Evolutionary conservation across 768 basidiomycete species (phyloP).

Genomic region (Russula sp.): DNA sequence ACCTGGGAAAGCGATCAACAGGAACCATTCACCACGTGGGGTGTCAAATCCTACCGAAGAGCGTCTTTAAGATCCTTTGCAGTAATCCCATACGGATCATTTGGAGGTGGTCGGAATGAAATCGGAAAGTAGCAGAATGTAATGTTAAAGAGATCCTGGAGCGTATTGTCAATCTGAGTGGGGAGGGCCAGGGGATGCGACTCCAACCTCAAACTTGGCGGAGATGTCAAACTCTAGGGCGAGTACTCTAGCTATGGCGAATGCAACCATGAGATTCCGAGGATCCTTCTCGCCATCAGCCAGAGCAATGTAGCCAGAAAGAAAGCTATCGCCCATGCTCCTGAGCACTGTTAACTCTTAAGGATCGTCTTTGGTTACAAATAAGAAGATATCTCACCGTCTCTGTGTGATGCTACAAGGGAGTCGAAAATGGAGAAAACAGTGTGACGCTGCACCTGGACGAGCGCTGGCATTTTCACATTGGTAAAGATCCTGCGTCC

Average conservation of each 20-base stretch:
- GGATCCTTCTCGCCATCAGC: slow-evolving; percentile 98
- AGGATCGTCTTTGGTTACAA: background rate
- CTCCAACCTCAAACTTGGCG: slow-evolving; percentile 64
- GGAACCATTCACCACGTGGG: background rate
- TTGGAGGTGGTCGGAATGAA: slow-evolving; percentile 87
- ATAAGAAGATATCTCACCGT: slow-evolving; percentile 28
- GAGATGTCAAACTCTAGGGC: slow-evolving; percentile 82
- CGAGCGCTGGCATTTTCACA: slow-evolving; percentile 74
- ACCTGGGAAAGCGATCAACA: slow-evolving; percentile 31
- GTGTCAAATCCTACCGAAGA: slow-evolving; percentile 43
- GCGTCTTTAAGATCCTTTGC: slow-evolving; percentile 74
- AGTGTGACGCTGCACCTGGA: slow-evolving; percentile 72
- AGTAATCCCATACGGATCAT: slow-evolving; percentile 90
- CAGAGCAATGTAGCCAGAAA: slow-evolving; percentile 67
- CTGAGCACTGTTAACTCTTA: slow-evolving; percentile 48
- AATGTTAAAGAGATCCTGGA: slow-evolving; percentile 84
- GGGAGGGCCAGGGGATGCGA: background rate
- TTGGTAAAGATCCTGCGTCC: slow-evolving; percentile 60
- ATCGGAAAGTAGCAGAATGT: slow-evolving; percentile 99
- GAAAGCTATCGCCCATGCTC: slow-evolving; percentile 61
- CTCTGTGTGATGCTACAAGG: slow-evolving; percentile 62
- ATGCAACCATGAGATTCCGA: slow-evolving; percentile 83
- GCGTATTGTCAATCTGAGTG: background rate
- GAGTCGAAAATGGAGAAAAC: slow-evolving; percentile 79
- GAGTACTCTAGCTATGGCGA: slow-evolving; percentile 80